Percentiles rank a stretch among this genome's conserved stretches.
Conservation (phyloP, 116 monocot species). For the Thalassia testudinum region DNA sequence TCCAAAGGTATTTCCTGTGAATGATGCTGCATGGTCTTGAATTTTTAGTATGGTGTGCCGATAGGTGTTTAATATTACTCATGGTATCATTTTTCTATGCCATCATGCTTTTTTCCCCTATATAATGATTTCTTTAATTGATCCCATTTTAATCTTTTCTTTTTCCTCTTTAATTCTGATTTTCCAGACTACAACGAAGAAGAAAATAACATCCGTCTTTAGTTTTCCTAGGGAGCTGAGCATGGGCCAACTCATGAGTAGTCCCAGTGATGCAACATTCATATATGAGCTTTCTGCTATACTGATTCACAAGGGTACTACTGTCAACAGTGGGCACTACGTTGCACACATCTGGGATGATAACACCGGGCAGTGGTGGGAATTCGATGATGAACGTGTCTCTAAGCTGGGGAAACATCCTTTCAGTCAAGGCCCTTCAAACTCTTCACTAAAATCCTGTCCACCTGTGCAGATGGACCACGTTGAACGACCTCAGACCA, state of each 20-base stretch:
- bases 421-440: constrained; percentile 48
- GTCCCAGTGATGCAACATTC: constrained; percentile 17
- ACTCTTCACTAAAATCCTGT: constrained; percentile 22
- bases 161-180: background rate
- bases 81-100: too few relatives aligned
- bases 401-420: constrained; percentile 64
- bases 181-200: constrained; percentile 86
- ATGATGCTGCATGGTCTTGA: background rate
- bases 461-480: constrained; percentile 3
- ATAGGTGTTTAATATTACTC: background rate
- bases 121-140: too few relatives aligned
- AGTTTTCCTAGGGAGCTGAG: constrained; percentile 63
- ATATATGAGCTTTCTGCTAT: constrained; percentile 95
- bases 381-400: constrained; percentile 98
- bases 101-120: too few relatives aligned
- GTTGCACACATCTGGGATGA: constrained; percentile 95
- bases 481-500: constrained; percentile 7
- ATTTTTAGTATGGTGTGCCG: too few relatives aligned
- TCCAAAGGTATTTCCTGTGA: constrained; percentile 49
- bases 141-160: background rate
- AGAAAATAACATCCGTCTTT: constrained; percentile 84
- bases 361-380: constrained; percentile 83
- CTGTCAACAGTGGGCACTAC: constrained; percentile 93
- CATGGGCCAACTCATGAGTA: constrained; percentile 44
- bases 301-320: constrained; percentile 89